phyloP scores from a whole-genome alignment of 345 rosid species.

The rapeseed (Brassica napus) region DNA sequence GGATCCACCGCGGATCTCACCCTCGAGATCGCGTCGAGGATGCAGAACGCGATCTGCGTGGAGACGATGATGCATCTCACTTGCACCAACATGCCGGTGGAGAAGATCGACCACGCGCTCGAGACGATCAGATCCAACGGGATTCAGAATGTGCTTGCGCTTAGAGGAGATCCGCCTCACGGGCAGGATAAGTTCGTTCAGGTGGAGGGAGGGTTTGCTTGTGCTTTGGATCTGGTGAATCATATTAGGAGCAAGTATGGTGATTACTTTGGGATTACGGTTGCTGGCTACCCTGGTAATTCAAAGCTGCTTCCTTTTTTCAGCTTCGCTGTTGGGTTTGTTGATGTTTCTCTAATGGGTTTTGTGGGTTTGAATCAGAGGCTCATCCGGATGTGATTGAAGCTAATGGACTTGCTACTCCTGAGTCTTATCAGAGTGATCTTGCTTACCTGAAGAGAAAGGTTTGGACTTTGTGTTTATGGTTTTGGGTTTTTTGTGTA shows the following conservation, averaged over 20 bases:
- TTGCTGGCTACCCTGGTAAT: conserved; percentile 97
- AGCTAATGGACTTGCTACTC: conserved; percentile 65
- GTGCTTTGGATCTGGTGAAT: conserved; percentile 92
- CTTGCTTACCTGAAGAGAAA: conserved; percentile 87
- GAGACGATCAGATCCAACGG: conserved; percentile 78
- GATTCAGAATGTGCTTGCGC: conserved; percentile 96
- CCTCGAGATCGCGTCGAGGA: conserved; percentile 84
- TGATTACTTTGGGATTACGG: conserved; percentile 92
- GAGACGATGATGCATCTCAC: conserved; percentile 99
- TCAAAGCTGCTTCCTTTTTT: background rate
- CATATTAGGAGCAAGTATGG: conserved; percentile 77
- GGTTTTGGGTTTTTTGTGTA: conserved; percentile 1
- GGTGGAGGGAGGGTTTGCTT: conserved; percentile 89
- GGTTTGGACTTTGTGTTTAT: conserved; percentile 40
- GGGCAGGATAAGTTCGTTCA: conserved; percentile 98
- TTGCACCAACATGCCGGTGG: conserved; percentile 96
- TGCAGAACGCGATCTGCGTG: conserved; percentile 95
- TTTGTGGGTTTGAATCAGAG: conserved; percentile 49
- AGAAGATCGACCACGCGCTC: conserved; percentile 93
- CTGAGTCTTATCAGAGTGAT: conserved; percentile 73
- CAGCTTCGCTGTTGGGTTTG: background rate
- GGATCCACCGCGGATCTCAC: conserved; percentile 98
- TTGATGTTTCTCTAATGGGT: conserved; percentile 2
- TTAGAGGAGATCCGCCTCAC: conserved; percentile 98
- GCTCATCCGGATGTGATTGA: conserved; percentile 91